phyloP scores from a whole-genome alignment of 139 green algal species.

The Asterochloris sp. region DNA sequence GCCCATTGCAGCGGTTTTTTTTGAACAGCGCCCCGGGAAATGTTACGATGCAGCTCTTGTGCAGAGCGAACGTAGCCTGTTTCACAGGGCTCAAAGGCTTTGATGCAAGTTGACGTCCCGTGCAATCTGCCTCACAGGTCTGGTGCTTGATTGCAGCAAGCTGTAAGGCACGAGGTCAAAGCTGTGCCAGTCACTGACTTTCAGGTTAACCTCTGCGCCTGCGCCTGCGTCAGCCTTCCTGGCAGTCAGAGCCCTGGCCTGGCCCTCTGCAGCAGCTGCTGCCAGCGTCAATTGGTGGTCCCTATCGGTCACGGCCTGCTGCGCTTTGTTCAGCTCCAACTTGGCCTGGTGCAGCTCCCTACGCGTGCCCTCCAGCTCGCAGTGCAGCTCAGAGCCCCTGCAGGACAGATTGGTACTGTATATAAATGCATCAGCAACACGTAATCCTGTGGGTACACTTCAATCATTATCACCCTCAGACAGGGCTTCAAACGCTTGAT shows the following conservation, averaged over 20 bases:
- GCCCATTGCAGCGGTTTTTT: background rate
- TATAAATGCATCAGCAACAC: too few relatives aligned
- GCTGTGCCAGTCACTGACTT: background rate
- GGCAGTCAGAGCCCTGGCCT: background rate
- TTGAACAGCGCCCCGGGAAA: too few relatives aligned
- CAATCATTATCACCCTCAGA: too few relatives aligned
- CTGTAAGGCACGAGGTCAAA: too few relatives aligned
- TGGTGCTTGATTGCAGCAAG: too few relatives aligned
- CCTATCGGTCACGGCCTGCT: slow-evolving; percentile 1
- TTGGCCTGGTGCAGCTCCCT: background rate
- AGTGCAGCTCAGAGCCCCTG: slow-evolving; percentile 33
- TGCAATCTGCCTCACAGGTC: too few relatives aligned
- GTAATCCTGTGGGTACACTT: too few relatives aligned
- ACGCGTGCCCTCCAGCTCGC: slow-evolving; percentile 8
- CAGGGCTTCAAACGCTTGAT: too few relatives aligned
- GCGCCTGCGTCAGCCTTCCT: slow-evolving; percentile 3
- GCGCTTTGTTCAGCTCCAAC: background rate
- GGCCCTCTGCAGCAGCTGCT: background rate
- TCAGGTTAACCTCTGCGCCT: background rate
- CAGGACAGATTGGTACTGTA: background rate
- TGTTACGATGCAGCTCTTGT: too few relatives aligned
- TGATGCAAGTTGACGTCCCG: too few relatives aligned
- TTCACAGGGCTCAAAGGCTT: too few relatives aligned
- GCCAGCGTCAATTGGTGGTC: background rate
- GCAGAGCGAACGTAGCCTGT: too few relatives aligned